Base-by-base conservation (phyloP, 2,329 filamentous ascomycete species). In the Xylaria sp. region DNA sequence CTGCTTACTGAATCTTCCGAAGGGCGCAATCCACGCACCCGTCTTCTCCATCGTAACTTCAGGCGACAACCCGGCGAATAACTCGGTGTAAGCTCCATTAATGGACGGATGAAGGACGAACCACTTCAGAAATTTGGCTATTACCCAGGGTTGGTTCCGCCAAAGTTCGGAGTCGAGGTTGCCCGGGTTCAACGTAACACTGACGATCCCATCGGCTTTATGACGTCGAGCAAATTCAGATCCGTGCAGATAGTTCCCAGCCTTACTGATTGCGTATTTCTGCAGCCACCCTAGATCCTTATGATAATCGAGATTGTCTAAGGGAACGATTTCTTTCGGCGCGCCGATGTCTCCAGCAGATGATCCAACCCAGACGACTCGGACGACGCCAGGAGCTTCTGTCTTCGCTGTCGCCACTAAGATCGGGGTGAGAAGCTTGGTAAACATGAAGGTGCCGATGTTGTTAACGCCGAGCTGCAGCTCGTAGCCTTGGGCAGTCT, bases 11-110 rank as follows among this genome's bases (percentile, higher is more conserved):
- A 78, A 72, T 54, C 78, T 72, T 62, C 85, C 85, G 80, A 83
- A 87, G 0, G 85, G 84, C 28, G 83, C 77, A 20, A 86, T 73
- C 69, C 71, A 77, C 7, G 49, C 60, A 20, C 75, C 75, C 1
- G 71, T 70, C 33, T 79, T 75, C 28, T 78, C 75, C 23, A 76
- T 59, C 2, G 75, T 80, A 20, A 82, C 70, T 0, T 81, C 78
- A 0, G 78, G 74, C 0, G 78, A 79, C 48, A 82, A 74, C 0
- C 79, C 81, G 9, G 80, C 79, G 58, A 77, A 83, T 1, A 83
- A 69, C 70, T 82, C 79, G 0, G 81, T 82, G 69, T 82, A 83
- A 1, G 80, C 81, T 3, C 81, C 82, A 46, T 72, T 69, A 59
- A 74, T 60, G 8, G 70, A 41, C 5, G 66, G 49, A 48, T 71